These are phyloP conservation scores for Chloranthus sessilifolius DNA, from an alignment of 164 flowering plant genomes.

Conservation along the genomic window DNA sequence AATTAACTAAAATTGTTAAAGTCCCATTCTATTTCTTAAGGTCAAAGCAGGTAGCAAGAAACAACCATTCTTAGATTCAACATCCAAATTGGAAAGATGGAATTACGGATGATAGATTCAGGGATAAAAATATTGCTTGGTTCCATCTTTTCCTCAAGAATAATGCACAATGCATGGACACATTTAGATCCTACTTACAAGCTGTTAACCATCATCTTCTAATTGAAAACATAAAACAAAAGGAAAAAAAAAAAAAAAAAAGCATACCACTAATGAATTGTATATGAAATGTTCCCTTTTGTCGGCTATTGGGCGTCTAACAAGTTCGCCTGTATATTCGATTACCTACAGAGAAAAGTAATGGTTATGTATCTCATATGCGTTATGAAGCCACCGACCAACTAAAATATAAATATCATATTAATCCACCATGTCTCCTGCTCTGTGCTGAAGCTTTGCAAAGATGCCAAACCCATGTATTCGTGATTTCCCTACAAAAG, in stretches of 20 bases:
- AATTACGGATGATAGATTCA: too few species aligned
- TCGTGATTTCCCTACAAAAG: constrained; percentile 72
- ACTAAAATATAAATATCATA: constrained; percentile 4
- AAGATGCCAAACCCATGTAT: constrained; percentile 98
- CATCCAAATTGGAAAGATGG: too few species aligned
- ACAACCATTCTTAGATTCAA: too few species aligned
- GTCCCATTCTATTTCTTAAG: too few species aligned
- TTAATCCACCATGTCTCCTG: constrained; percentile 86
- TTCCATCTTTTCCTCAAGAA: too few species aligned
- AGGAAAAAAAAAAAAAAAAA: background rate
- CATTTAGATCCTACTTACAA: too few species aligned
- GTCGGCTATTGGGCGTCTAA: constrained; percentile 87
- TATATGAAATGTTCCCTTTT: constrained; percentile 84
- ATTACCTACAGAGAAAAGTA: constrained; percentile 50
- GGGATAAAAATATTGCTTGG: too few species aligned
- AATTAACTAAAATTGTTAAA: too few species aligned
- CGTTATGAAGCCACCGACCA: background rate
- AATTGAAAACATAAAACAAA: too few species aligned
- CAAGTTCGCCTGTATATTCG: constrained; percentile 95
- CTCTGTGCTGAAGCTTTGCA: constrained; percentile 77
- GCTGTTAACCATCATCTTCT: too few species aligned
- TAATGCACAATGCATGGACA: too few species aligned
- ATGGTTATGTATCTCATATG: constrained; percentile 1
- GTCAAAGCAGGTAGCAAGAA: too few species aligned
- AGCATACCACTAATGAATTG: constrained; percentile 92